Base-by-base conservation (phyloP, 2,329 filamentous ascomycete species). In the Cladobotryum mycophilum region DNA sequence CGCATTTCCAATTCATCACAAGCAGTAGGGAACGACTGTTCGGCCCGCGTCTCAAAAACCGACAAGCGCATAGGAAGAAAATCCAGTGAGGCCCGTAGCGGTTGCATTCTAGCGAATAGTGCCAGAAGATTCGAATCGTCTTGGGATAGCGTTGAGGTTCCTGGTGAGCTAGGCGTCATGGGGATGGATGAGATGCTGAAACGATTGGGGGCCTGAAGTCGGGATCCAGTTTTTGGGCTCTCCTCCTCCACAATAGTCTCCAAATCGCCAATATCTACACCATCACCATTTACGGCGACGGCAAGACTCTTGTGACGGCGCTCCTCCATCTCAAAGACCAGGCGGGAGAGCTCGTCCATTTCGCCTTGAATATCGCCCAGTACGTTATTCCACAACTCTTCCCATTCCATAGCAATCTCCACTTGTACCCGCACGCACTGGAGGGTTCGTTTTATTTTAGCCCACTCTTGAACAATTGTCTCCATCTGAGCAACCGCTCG, bases 261-360 rank as follows among this genome's bases (percentile, higher is more conserved):
- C 25, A 97, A 76, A 60, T 96, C 90, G 52, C 87, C 88, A 57
- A 96, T 86, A 64, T 97, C 92, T 65, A 76, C 77, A 7, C 80
- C 78, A 40, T 86, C 83, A 15, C 82, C 82, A n/a, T 70, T 71
- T 25, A 73, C 70, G 34, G 76, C 78, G 36, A 81, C 81, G 61
- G 86, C 76, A 56, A 89, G 76, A 42, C 85, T 87, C 66, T 86
- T 86, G 67, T 97, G 92, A 44, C 93, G 80, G 57, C 90, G 86
- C 70, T 97, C 93, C 67, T 99, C 93, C 90, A 97, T 96, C 68
- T 97, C 91, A 62, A 97, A 97, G 30, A 97, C 88, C 44, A 96
- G 73, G 37, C 87, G 79, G 61, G 81, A 82, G 14, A 95, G 76
- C 41, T 86, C 84, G 56, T 93, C 88, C 69, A 82, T 85, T 70